A percentile compares a stretch with the other conserved stretches of the same genome.
phyloP scores from a whole-genome alignment of 768 basidiomycete species.

The Tricholomella constricta region DNA sequence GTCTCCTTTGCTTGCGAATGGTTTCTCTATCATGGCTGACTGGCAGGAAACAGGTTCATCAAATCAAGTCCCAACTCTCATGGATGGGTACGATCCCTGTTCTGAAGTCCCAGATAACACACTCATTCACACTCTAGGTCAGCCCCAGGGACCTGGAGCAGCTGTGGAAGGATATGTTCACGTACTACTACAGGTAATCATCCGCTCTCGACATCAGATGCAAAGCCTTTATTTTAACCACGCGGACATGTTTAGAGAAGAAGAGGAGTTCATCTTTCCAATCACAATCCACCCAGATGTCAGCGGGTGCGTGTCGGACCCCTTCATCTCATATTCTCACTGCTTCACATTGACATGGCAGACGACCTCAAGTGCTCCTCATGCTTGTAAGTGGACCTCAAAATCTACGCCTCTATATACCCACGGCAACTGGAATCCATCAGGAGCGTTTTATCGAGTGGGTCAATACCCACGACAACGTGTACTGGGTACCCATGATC shows the following conservation, averaged over 20 bases:
- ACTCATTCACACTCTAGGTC: slow-evolving; percentile 40
- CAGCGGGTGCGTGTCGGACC: slow-evolving; percentile 46
- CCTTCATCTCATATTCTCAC: slow-evolving; percentile 3
- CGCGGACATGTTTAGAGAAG: slow-evolving; percentile 41
- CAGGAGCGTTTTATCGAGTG: slow-evolving; percentile 76
- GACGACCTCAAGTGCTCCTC: slow-evolving; percentile 68
- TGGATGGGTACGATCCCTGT: slow-evolving; percentile 51
- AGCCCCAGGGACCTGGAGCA: slow-evolving; percentile 66
- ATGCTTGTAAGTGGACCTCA: slow-evolving; percentile 70
- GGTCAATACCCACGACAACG: slow-evolving; percentile 68
- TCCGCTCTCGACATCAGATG: not conserved
- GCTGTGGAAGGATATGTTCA: slow-evolving; percentile 76
- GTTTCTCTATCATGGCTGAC: slow-evolving; percentile 5
- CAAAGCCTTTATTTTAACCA: not conserved
- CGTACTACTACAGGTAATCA: slow-evolving; percentile 64
- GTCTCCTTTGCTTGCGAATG: slow-evolving; percentile 10
- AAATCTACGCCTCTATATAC: not conserved
- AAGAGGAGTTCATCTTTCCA: slow-evolving; percentile 69
- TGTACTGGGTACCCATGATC: slow-evolving; percentile 72
- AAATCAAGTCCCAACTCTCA: slow-evolving; percentile 69
- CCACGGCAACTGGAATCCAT: not conserved
- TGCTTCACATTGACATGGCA: slow-evolving; percentile 17
- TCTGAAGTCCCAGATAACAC: not conserved
- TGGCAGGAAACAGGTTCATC: slow-evolving; percentile 54
- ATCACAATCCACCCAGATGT: slow-evolving; percentile 82